These are phyloP conservation scores for Knoxdaviesia capensis DNA, from an alignment of 2,329 filamentous ascomycete species.

Conservation along the genomic window DNA sequence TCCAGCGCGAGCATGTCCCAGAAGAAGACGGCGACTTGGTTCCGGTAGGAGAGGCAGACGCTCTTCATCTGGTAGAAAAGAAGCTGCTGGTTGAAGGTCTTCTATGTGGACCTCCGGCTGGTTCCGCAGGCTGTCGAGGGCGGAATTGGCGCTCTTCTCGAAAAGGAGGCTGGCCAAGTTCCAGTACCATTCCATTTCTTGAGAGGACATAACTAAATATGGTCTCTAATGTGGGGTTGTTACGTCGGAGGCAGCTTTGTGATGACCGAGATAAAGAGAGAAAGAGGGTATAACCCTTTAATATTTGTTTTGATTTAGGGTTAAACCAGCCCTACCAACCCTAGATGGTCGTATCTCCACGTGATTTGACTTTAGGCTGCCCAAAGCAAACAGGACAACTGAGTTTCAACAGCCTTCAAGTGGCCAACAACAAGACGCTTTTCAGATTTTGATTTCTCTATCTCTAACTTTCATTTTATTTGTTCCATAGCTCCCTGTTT, in stretches of 20 bases:
- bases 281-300: not conserved
- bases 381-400: not conserved
- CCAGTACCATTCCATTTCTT: no score
- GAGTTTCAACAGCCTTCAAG: not conserved
- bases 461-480: not conserved
- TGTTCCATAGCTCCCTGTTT: not conserved
- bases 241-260: no score
- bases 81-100: slow-evolving; percentile 15
- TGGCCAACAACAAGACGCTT: not conserved
- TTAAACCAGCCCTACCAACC: not conserved
- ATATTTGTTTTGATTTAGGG: not conserved
- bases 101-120: slow-evolving; percentile 6
- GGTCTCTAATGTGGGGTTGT: no score
- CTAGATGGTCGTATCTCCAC: not conserved
- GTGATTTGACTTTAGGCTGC: not conserved
- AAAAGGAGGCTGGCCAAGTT: no score
- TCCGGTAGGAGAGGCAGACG: slow-evolving; percentile 14
- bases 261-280: not conserved
- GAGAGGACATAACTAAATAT: no score
- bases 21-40: slow-evolving; percentile 10
- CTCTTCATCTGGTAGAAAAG: slow-evolving; percentile 20
- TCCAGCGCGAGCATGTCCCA: slow-evolving; percentile 11
- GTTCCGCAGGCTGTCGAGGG: no score
- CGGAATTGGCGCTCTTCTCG: no score
- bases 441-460: not conserved